A percentile compares a stretch with the other conserved stretches of the same genome.
phyloP scores from a whole-genome alignment of 2,329 filamentous ascomycete species.

The Xylariaceae sp. region DNA sequence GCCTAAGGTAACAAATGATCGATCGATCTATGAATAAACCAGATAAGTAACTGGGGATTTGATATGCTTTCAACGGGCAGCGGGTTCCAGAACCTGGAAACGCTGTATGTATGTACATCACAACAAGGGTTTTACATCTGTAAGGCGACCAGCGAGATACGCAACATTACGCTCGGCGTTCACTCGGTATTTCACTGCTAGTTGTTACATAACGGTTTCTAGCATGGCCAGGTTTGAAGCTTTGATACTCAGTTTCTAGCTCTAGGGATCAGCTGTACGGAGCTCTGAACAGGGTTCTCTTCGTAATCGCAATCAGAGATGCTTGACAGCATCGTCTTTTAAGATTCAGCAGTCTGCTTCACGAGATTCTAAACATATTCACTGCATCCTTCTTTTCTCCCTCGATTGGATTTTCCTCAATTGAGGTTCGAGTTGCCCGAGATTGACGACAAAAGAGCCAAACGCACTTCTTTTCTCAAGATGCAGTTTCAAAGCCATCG shows the following conservation, averaged over 20 bases:
- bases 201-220: neutral
- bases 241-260: neutral
- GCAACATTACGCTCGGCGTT: slow-evolving; percentile 15
- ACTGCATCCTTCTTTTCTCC: neutral
- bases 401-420: neutral
- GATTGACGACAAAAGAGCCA: slow-evolving; percentile 2
- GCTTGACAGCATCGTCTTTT: slow-evolving; percentile 15
- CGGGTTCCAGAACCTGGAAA: slow-evolving; percentile 9
- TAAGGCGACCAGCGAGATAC: neutral
- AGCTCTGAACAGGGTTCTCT: too few relatives aligned
- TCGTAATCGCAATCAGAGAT: neutral
- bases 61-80: neutral
- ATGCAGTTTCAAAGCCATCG: slow-evolving; percentile 30
- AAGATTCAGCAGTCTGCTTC: neutral
- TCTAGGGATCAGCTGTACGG: neutral
- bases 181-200: slow-evolving; percentile 14
- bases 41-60: too few relatives aligned
- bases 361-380: neutral
- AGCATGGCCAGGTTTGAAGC: neutral
- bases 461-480: slow-evolving; percentile 7
- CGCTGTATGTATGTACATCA: neutral
- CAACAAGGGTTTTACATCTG: too few relatives aligned
- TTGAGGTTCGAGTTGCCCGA: slow-evolving; percentile 6
- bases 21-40: too few relatives aligned
- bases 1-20: neutral